phyloP scores from a whole-genome alignment of 768 basidiomycete species.

The Dendrothele bispora region DNA sequence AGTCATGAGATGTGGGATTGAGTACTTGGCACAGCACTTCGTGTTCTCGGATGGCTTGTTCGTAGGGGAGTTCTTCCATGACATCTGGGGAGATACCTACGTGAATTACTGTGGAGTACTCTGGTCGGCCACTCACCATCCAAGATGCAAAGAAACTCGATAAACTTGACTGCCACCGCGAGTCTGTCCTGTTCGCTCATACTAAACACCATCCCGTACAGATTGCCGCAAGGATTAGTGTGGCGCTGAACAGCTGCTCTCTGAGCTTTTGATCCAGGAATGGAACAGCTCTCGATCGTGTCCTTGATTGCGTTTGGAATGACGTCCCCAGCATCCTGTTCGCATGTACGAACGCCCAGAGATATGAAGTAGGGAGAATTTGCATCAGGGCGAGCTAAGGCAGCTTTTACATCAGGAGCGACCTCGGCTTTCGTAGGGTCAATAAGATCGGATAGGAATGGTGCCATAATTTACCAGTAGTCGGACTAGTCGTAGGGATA shows the following conservation, averaged over 20 bases:
- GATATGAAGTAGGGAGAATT: constrained; percentile 7
- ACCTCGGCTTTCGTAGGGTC: no score
- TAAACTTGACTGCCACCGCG: background rate
- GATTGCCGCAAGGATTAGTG: constrained; percentile 4
- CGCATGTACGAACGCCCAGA: background rate
- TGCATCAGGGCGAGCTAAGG: no score
- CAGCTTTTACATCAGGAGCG: no score
- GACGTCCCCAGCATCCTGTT: background rate
- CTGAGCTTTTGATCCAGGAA: background rate
- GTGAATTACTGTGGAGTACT: background rate
- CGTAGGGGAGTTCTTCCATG: constrained; percentile 7
- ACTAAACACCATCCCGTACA: background rate
- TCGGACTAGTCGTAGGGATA: no score
- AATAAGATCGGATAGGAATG: no score
- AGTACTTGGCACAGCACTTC: constrained; percentile 3
- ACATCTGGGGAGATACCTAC: background rate
- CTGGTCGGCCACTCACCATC: background rate
- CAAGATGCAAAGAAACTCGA: constrained; percentile 8
- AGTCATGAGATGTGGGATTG: background rate
- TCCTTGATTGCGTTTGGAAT: background rate
- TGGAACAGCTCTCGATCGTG: constrained; percentile 4
- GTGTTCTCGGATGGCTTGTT: background rate
- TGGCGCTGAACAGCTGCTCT: constrained; percentile 5
- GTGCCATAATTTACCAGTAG: no score
- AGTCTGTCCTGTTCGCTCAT: background rate